These are phyloP conservation scores for Yamadazyma atlantica DNA, from an alignment of 1,139 yeast species.

Conservation along the genomic window DNA sequence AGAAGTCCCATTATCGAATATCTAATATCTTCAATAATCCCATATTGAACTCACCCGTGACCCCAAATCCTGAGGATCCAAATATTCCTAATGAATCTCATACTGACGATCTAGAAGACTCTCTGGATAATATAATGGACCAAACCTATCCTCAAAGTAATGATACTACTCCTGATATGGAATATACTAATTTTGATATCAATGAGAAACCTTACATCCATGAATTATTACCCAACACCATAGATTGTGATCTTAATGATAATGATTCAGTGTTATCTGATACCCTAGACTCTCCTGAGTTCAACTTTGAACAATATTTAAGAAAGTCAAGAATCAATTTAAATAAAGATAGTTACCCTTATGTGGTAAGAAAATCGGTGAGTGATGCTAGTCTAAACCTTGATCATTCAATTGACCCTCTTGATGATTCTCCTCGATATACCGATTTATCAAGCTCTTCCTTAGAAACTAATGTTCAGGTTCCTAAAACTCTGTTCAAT, in stretches of 20 bases:
- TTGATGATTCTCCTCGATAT: not conserved
- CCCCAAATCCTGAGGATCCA: not conserved
- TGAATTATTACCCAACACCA: slow-evolving; percentile 2
- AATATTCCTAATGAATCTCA: too few species aligned
- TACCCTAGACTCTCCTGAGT: slow-evolving; percentile 6
- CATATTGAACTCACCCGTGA: slow-evolving; percentile 14
- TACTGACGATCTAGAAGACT: too few species aligned
- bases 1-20: slow-evolving; percentile 42
- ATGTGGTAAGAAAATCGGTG: slow-evolving; percentile 22
- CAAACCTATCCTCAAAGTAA: slow-evolving; percentile 8
- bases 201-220: slow-evolving; percentile 5
- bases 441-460: not conserved
- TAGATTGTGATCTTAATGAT: slow-evolving; percentile 10
- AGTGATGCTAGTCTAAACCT: slow-evolving; percentile 16
- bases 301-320: slow-evolving; percentile 32
- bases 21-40: slow-evolving; percentile 34
- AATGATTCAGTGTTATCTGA: slow-evolving; percentile 16
- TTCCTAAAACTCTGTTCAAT: slow-evolving; percentile 2
- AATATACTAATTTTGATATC: slow-evolving; percentile 5
- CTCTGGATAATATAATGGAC: slow-evolving; percentile 12
- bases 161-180: slow-evolving; percentile 13
- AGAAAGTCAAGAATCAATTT: slow-evolving; percentile 37
- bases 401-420: not conserved
- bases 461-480: not conserved
- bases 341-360: slow-evolving; percentile 31